These are phyloP conservation scores for Salvia rosmarinus DNA, from an alignment of 257 asterid genomes.

Conservation along the genomic window DNA sequence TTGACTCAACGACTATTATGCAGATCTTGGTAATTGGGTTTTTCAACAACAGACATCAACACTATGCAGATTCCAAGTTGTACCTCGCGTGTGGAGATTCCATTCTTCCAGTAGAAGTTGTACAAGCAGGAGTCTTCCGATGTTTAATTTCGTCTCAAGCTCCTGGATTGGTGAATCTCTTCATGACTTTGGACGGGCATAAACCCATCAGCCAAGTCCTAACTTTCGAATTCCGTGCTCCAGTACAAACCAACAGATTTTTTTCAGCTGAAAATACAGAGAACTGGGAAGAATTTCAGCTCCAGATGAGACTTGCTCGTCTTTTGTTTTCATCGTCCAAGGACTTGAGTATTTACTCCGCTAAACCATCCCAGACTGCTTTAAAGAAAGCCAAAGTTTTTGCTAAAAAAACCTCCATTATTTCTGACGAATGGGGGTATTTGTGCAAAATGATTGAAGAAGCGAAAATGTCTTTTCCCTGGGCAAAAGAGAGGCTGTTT, in stretches of 20 bases:
- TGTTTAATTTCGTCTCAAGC: conserved; percentile 66
- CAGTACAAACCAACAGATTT: conserved; percentile 39
- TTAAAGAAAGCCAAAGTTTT: conserved; percentile 73
- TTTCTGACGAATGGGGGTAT: conserved; percentile 55
- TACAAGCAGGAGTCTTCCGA: conserved; percentile 83
- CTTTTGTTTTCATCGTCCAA: conserved; percentile 80
- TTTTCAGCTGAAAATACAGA: conserved; percentile 46
- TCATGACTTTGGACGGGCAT: conserved; percentile 76
- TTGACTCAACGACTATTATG: conserved; percentile 39
- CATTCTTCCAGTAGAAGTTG: conserved; percentile 56
- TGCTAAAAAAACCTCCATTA: conserved; percentile 54
- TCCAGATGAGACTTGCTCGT: conserved; percentile 79
- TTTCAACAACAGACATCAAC: conserved; percentile 56
- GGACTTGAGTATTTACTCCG: conserved; percentile 53
- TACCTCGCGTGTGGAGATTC: conserved; percentile 75
- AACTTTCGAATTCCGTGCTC: conserved; percentile 75
- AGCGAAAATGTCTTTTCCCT: conserved; percentile 52
- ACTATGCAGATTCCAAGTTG: conserved; percentile 47
- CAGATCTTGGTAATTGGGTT: conserved; percentile 84
- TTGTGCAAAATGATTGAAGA: conserved; percentile 62
- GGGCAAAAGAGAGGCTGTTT: conserved; percentile 74
- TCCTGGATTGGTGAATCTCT: conserved; percentile 70
- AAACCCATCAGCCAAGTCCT: conserved; percentile 78
- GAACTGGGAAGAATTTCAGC: conserved; percentile 69
- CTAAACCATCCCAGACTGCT: conserved; percentile 56